These are phyloP conservation scores for Xylariomycetidae sp. DNA, from an alignment of 2,329 filamentous ascomycete species.

Conservation along the genomic window DNA sequence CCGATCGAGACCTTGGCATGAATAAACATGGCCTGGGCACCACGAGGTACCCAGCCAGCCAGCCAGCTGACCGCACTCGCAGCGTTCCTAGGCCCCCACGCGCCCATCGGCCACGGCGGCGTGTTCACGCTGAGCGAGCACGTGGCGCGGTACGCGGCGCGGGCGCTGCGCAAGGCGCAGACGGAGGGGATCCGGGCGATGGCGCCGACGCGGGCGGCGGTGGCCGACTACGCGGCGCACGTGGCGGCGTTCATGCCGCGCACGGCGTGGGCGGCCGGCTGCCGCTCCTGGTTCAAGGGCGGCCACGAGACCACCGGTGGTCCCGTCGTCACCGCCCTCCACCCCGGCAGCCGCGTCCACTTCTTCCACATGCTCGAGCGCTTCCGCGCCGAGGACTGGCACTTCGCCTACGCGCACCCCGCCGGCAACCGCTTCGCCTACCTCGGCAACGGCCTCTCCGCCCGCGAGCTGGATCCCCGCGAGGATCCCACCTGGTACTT, in stretches of 20 bases:
- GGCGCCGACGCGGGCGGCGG: conserved; percentile 37
- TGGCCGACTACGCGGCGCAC: conserved; percentile 46
- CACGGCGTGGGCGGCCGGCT: conserved; percentile 41
- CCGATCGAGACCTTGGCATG: no score
- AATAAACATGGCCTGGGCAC: no score
- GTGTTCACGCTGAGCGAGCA: conserved; percentile 46
- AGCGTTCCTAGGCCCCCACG: conserved; percentile 48
- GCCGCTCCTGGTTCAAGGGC: conserved; percentile 47
- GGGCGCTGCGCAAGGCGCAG: conserved; percentile 43
- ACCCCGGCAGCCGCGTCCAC: conserved; percentile 45
- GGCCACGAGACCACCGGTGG: conserved; percentile 35
- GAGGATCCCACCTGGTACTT: conserved; percentile 39
- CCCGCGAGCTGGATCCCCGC: conserved; percentile 33
- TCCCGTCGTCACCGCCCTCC: conserved; percentile 42
- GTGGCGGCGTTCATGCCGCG: conserved; percentile 45
- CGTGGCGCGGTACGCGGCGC: conserved; percentile 45
- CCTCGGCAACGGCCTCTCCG: conserved; percentile 48
- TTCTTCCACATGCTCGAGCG: conserved; percentile 48
- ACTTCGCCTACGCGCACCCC: conserved; percentile 38
- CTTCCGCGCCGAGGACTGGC: conserved; percentile 47
- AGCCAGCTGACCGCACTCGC: no score
- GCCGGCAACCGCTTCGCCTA: conserved; percentile 43
- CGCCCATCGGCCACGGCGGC: conserved; percentile 44
- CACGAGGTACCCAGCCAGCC: no score
- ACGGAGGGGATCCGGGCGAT: conserved; percentile 43